Evolutionary conservation across 768 basidiomycete species (phyloP).

Genomic region (Leccinum longicurvipes): DNA sequence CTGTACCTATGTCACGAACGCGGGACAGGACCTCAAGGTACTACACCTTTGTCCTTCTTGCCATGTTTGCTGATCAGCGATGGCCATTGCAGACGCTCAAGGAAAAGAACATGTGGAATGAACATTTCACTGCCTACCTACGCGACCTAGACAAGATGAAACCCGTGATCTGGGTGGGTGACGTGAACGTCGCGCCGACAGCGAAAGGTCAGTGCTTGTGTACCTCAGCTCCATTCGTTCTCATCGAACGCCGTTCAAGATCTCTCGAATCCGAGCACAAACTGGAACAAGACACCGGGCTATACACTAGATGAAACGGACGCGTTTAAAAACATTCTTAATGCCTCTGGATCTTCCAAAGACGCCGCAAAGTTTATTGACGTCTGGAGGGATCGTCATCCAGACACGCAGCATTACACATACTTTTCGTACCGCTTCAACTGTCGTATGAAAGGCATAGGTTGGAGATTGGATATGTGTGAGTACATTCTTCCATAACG

Average conservation of each 20-base stretch:
- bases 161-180: constrained; percentile 86
- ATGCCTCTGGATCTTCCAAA: constrained; percentile 39
- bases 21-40: constrained; percentile 74
- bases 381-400: constrained; percentile 74
- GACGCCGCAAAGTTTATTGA: constrained; percentile 61
- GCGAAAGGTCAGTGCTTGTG: constrained; percentile 46
- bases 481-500: constrained; percentile 25
- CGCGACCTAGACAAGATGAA: constrained; percentile 72
- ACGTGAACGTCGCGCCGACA: constrained; percentile 84
- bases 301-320: constrained; percentile 82
- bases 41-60: background rate
- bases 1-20: constrained; percentile 84
- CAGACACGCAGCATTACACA: constrained; percentile 68
- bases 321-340: constrained; percentile 66
- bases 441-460: constrained; percentile 73
- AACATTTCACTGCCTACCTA: constrained; percentile 71
- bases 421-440: constrained; percentile 86
- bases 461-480: constrained; percentile 90
- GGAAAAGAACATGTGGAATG: constrained; percentile 76
- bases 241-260: constrained; percentile 38
- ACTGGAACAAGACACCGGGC: constrained; percentile 88
- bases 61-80: background rate
- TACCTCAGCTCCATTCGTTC: background rate
- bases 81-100: constrained; percentile 56
- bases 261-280: constrained; percentile 61